Conservation (phyloP, 805 yeast species). For the Suhomyces emberorum region DNA sequence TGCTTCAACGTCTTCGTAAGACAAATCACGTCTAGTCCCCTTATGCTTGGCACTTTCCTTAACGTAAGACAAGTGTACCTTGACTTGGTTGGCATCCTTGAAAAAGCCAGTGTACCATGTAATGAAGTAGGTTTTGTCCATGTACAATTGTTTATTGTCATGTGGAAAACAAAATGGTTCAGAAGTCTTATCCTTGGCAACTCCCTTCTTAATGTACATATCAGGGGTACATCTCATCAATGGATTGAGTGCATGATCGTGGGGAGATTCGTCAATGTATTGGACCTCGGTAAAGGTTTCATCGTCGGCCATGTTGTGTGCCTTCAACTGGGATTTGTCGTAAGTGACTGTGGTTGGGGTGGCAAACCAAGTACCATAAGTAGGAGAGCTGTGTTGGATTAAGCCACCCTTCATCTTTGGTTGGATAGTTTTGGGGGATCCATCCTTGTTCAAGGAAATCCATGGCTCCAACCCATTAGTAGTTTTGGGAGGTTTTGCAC, state of each 20-base stretch:
- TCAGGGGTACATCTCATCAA: conserved; percentile 84
- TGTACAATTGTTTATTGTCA: conserved; percentile 53
- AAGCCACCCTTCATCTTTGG: conserved; percentile 76
- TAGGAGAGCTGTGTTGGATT: conserved; percentile 64
- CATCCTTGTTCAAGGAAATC: conserved; percentile 74
- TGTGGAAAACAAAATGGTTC: conserved; percentile 87
- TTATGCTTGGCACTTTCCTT: conserved; percentile 53
- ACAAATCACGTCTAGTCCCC: conserved; percentile 47
- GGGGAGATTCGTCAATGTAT: conserved; percentile 64
- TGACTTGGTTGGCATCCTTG: conserved; percentile 56
- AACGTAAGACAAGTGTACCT: conserved; percentile 63
- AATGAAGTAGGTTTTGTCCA: conserved; percentile 66
- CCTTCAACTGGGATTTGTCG: conserved; percentile 61
- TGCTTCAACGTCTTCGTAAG: conserved; percentile 11
- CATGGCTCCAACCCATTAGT: conserved; percentile 74
- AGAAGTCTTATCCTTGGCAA: conserved; percentile 50
- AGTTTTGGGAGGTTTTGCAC: conserved; percentile 67
- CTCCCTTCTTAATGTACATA: conserved; percentile 60
- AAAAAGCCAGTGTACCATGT: conserved; percentile 80
- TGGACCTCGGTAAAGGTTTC: conserved; percentile 55
- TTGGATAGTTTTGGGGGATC: conserved; percentile 72
- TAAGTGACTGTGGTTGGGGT: conserved; percentile 58
- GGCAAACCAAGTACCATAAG: conserved; percentile 73
- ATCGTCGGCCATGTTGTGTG: conserved; percentile 67
- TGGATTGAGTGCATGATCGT: conserved; percentile 71